These are phyloP conservation scores for Lipomyces lipofer DNA, from an alignment of 805 yeast species.

Conservation along the genomic window DNA sequence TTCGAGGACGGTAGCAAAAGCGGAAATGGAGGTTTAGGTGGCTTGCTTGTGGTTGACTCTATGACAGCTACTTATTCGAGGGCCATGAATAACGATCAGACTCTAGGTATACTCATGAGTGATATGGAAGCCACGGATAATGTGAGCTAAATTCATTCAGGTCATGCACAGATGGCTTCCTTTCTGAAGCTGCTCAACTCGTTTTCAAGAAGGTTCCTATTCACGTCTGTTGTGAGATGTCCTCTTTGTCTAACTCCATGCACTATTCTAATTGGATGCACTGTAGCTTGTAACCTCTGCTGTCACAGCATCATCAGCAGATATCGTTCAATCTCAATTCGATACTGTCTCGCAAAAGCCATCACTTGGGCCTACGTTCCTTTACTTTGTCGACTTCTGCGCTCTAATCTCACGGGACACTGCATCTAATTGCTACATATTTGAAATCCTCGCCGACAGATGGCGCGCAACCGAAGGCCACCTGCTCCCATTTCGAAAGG, in stretches of 20 bases:
- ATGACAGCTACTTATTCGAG: constrained; percentile 9
- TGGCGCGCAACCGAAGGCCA: constrained; percentile 12
- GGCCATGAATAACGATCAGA: constrained; percentile 18
- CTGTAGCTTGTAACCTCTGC: constrained; percentile 7
- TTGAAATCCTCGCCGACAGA: constrained; percentile 24
- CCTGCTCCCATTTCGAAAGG: background rate
- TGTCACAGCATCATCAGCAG: constrained; percentile 7
- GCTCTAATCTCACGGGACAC: constrained; percentile 5
- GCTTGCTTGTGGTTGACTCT: constrained; percentile 15
- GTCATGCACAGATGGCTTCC: constrained; percentile 9
- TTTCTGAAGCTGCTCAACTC: background rate
- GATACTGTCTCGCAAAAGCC: constrained; percentile 15
- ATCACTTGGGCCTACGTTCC: constrained; percentile 17
- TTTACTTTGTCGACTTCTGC: constrained; percentile 14
- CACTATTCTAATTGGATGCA: background rate
- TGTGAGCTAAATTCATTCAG: too few relatives aligned
- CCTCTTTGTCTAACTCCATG: background rate
- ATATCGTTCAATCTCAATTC: constrained; percentile 20
- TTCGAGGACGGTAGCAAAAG: background rate
- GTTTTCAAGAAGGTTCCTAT: constrained; percentile 2
- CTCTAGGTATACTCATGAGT: too few relatives aligned
- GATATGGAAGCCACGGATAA: too few relatives aligned
- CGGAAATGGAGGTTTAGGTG: background rate
- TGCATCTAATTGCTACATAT: background rate
- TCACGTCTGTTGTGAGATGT: background rate